Base-by-base conservation (phyloP, 495 filamentous ascomycete genomes). In the Penicillium nucicola region DNA sequence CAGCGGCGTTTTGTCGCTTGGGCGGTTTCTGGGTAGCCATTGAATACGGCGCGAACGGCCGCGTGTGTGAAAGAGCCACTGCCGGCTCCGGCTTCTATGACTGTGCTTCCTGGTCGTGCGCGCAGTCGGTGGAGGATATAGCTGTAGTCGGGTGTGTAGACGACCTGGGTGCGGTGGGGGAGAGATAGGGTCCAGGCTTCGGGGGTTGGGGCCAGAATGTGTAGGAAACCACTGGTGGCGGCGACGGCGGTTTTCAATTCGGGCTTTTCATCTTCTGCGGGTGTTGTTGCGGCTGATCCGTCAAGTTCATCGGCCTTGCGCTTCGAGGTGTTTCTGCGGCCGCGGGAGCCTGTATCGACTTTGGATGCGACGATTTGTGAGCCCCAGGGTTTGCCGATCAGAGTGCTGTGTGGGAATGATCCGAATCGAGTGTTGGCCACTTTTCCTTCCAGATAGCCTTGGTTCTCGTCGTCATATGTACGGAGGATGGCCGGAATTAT, bases 21-120 rank as follows among this genome's bases (percentile, higher is more conserved):
- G 7, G 69, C 49, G 8, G 55, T 52, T 14, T 61, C 55, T 1
- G 84, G 80, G 58, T 89, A 88, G 8, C 91, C 91, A 57, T 84
- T 90, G 75, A 91, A 97, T 1, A 95, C 88, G 7, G 93, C 90
- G 30, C 93, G 75, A 2, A 83, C 89, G 2, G 90, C 79, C 0
- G 93, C 93, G 61, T 98, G 93, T 10, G 92, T 96, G 68, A 98
- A 98, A 23, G 86, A 92, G 8, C 93, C 93, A 67, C 90, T 96
- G 1, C 93, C 93, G 0, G 92, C 89, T 17, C 93, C 93, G 2
- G 93, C 95, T 70, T 98, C 93, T 41, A 98, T 93, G 10, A 98
- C 62, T 9, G 79, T 80, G 9, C 78, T 81, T 2, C 93, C 95
- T 0, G 93, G 90, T 18, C 88, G 72, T 2, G 85, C 92, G 12